phyloP scores from a whole-genome alignment of 495 filamentous ascomycete species.

The Xylaria sp. region DNA sequence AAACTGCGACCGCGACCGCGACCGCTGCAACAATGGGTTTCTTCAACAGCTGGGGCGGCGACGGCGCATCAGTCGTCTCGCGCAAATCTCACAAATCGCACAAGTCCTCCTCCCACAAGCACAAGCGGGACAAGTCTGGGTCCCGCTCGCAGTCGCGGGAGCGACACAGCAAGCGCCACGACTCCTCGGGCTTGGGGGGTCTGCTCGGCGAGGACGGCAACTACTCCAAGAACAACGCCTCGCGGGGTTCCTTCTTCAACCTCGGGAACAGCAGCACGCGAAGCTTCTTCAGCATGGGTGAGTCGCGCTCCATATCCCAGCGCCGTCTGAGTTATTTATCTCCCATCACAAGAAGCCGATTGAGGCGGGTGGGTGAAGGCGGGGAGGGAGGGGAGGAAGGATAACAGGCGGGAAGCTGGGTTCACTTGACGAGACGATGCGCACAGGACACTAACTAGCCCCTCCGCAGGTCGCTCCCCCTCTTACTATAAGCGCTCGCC shows the following conservation, averaged over 20 bases:
- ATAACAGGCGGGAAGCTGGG: slow-evolving; percentile 22
- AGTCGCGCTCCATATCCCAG: slow-evolving; percentile 48
- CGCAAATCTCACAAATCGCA: slow-evolving; percentile 45
- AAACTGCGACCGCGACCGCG: neutral
- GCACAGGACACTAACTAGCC: slow-evolving; percentile 1
- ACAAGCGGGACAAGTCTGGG: slow-evolving; percentile 38
- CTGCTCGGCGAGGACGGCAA: slow-evolving; percentile 39
- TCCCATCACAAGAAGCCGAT: neutral
- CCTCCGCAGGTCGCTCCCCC: slow-evolving; percentile 54
- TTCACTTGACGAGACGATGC: slow-evolving; percentile 50
- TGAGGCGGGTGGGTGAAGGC: too few relatives aligned
- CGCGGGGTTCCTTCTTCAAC: slow-evolving; percentile 60
- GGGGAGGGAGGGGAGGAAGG: neutral
- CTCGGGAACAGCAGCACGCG: slow-evolving; percentile 52
- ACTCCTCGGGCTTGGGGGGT: slow-evolving; percentile 47
- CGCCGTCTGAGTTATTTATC: too few relatives aligned
- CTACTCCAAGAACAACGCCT: slow-evolving; percentile 48
- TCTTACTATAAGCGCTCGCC: slow-evolving; percentile 77
- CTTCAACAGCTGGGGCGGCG: slow-evolving; percentile 51
- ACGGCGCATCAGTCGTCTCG: slow-evolving; percentile 50
- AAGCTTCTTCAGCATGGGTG: slow-evolving; percentile 54
- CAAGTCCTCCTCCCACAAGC: slow-evolving; percentile 31
- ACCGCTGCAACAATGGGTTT: slow-evolving; percentile 46
- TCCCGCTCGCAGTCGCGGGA: slow-evolving; percentile 35
- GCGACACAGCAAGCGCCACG: slow-evolving; percentile 37